phyloP scores from a whole-genome alignment of 2,329 filamentous ascomycete genomes.

The Blastomyces parvus region DNA sequence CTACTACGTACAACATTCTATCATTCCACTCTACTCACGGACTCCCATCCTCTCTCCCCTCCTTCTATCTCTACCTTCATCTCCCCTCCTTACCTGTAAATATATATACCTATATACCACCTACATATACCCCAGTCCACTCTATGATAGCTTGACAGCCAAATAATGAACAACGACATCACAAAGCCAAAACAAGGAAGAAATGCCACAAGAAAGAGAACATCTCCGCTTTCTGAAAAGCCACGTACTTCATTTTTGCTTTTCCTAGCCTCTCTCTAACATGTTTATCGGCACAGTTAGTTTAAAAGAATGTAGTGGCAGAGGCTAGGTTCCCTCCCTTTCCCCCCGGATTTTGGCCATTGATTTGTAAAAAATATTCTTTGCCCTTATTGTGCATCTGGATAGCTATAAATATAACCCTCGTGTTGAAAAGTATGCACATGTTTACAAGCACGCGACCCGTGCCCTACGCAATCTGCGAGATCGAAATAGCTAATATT shows the following conservation, averaged over 20 bases:
- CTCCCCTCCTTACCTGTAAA: background rate
- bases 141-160: background rate
- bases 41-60: background rate
- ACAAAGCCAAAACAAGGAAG: background rate
- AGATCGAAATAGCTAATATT: no score
- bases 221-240: background rate
- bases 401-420: no score
- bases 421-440: no score
- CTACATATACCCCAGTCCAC: background rate
- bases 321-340: no score
- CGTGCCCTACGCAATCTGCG: no score
- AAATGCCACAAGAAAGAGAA: background rate
- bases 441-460: no score
- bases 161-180: background rate
- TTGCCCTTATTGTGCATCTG: no score
- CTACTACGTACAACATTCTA: background rate
- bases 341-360: no score
- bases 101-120: background rate
- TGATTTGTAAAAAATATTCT: no score
- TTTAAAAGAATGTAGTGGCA: no score
- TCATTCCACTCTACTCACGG: background rate
- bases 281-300: no score
- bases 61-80: background rate
- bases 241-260: background rate
- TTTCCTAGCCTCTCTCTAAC: background rate